Conservation (phyloP, 176 grass and related monocot species). For the Triticum timopheevii region DNA sequence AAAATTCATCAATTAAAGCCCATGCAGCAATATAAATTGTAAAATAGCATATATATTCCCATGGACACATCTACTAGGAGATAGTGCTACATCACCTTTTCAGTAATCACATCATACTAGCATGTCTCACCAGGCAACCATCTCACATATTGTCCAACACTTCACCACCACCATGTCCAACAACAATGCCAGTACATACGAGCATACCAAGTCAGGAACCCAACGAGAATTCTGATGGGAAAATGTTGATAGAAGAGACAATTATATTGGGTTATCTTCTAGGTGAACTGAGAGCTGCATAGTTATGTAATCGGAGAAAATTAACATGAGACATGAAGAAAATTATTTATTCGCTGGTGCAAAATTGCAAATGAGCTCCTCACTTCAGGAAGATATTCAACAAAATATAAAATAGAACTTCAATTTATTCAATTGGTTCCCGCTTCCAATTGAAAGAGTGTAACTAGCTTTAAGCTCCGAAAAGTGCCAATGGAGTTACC, state of each 20-base stretch:
- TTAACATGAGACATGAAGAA: no score
- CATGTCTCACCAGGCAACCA: not conserved
- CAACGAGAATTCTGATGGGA: not conserved
- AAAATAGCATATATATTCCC: not conserved
- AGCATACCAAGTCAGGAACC: not conserved
- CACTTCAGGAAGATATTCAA: no score
- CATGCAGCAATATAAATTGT: not conserved
- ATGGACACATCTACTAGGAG: not conserved
- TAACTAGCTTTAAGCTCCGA: no score
- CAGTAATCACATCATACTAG: not conserved
- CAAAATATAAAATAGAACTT: no score
- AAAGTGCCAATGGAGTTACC: no score
- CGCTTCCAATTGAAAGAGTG: no score
- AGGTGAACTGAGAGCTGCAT: not conserved
- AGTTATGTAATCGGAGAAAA: no score
- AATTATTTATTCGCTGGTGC: no score
- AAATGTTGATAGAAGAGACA: not conserved
- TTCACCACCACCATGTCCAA: not conserved
- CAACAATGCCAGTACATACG: not conserved
- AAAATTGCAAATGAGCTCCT: no score
- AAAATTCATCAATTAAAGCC: not conserved
- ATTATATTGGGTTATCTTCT: not conserved
- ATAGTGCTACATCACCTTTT: not conserved
- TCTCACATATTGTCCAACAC: not conserved
- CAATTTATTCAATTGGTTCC: no score